Percentiles rank a stretch among this genome's conserved stretches.
These are phyloP conservation scores for Lachancea sp. DNA, from an alignment of 805 yeast species.

Conservation along the genomic window DNA sequence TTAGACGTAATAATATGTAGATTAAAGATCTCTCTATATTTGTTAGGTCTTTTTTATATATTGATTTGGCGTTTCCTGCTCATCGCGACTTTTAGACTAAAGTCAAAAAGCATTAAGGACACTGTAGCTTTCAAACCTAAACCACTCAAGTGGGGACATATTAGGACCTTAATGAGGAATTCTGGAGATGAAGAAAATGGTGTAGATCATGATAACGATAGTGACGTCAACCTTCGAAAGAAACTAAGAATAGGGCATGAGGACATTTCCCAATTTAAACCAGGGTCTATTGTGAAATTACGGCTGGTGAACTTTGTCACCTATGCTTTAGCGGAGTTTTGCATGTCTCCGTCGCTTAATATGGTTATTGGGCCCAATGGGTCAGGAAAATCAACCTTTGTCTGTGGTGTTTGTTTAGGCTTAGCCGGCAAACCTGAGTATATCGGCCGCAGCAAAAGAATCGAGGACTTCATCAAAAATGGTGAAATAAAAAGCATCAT, in stretches of 20 bases:
- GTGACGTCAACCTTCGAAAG: conserved; percentile 7
- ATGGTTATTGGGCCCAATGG: conserved; percentile 97
- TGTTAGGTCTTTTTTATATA: too few species aligned
- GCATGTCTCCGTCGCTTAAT: conserved; percentile 75
- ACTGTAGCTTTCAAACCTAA: too few species aligned
- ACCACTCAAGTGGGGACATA: too few species aligned
- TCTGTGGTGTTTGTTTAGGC: conserved; percentile 88
- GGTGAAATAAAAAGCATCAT: conserved; percentile 41
- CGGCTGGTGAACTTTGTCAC: conserved; percentile 64
- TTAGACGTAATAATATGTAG: too few species aligned
- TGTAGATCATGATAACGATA: too few species aligned
- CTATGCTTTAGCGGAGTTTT: conserved; percentile 61
- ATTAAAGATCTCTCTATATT: too few species aligned
- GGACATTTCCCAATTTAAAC: conserved; percentile 30
- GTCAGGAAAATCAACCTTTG: conserved; percentile 87
- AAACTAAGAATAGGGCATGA: conserved; percentile 12
- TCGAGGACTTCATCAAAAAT: conserved; percentile 64
- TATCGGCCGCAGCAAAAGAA: conserved; percentile 60
- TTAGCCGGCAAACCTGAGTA: conserved; percentile 71
- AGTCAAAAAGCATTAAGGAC: too few species aligned
- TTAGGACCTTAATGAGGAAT: too few species aligned
- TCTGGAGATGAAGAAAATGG: too few species aligned
- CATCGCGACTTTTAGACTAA: too few species aligned
- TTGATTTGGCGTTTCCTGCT: too few species aligned
- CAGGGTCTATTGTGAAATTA: conserved; percentile 48